These are phyloP conservation scores for Dactylella cylindrospora DNA, from an alignment of 2,329 filamentous ascomycete genomes.

Conservation along the genomic window DNA sequence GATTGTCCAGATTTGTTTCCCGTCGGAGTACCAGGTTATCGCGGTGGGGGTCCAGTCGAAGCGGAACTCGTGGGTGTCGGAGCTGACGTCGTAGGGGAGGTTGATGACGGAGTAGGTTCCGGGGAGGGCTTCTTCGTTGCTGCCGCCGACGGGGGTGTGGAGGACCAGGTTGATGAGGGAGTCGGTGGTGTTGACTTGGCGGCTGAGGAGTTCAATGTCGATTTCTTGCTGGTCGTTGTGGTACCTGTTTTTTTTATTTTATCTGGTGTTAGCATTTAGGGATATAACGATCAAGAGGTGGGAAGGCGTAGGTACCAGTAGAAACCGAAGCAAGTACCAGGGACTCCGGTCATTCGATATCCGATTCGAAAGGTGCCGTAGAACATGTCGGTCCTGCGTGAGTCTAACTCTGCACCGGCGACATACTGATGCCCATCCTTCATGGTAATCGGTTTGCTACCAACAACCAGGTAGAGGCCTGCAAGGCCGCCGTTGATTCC, in stretches of 20 bases:
- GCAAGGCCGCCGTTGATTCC: conserved; percentile 56
- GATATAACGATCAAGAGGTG: background rate
- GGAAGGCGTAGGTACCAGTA: conserved; percentile 65
- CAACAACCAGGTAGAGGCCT: conserved; percentile 63
- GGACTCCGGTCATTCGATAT: conserved; percentile 63
- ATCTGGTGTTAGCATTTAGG: background rate
- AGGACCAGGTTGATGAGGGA: conserved; percentile 72
- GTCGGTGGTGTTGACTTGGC: conserved; percentile 59
- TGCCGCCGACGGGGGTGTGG: conserved; percentile 64
- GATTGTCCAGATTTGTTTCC: conserved; percentile 61
- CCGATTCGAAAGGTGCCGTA: conserved; percentile 70
- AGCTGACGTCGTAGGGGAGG: conserved; percentile 67
- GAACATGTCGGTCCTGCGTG: conserved; percentile 63
- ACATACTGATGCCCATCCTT: conserved; percentile 59
- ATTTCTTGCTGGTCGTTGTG: conserved; percentile 78
- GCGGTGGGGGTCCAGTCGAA: conserved; percentile 68
- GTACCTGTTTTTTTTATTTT: conserved; percentile 61
- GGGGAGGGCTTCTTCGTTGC: conserved; percentile 64
- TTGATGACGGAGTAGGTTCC: conserved; percentile 61
- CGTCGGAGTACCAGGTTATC: conserved; percentile 71
- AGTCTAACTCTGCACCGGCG: conserved; percentile 65
- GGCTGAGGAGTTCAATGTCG: conserved; percentile 75
- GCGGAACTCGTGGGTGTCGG: conserved; percentile 73
- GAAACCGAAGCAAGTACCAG: conserved; percentile 74
- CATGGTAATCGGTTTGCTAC: conserved; percentile 49